Percentiles rank a stretch among this genome's conserved stretches.
Evolutionary conservation across 164 flowering plant genomes (phyloP).

Genomic region (Cinnamomum chago): DNA sequence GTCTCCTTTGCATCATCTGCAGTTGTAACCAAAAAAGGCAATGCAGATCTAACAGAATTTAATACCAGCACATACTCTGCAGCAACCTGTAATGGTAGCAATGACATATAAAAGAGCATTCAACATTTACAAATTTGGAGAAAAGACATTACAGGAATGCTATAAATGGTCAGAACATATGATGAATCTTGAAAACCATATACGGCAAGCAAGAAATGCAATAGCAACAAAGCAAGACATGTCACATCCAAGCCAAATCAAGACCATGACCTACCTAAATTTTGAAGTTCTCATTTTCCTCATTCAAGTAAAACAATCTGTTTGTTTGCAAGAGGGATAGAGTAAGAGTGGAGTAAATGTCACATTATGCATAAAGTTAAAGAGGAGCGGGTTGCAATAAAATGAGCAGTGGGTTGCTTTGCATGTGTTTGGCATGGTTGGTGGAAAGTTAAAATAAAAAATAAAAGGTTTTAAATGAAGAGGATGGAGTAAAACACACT

Average conservation of each 20-base stretch:
- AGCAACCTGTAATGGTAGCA: constrained; percentile 50
- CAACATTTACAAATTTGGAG: background rate
- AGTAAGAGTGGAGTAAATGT: no score
- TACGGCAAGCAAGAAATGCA: background rate
- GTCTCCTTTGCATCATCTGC: constrained; percentile 73
- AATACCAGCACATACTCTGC: constrained; percentile 75
- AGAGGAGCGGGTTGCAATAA: no score
- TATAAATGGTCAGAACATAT: background rate
- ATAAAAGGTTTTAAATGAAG: no score
- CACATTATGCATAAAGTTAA: no score
- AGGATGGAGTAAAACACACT: no score
- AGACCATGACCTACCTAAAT: no score
- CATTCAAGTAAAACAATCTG: background rate
- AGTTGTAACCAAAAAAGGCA: constrained; percentile 86
- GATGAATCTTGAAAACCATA: background rate
- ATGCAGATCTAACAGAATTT: constrained; percentile 66
- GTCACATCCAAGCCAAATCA: no score
- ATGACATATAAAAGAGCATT: background rate
- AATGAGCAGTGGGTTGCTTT: no score
- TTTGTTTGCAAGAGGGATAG: background rate
- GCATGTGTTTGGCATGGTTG: no score
- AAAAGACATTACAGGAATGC: background rate
- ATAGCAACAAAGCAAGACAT: background rate
- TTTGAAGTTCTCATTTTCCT: background rate
- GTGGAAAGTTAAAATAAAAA: no score